Evolutionary conservation across 2,329 filamentous ascomycete species (phyloP).

Genomic region (Ascochyta viciae-villosae): DNA sequence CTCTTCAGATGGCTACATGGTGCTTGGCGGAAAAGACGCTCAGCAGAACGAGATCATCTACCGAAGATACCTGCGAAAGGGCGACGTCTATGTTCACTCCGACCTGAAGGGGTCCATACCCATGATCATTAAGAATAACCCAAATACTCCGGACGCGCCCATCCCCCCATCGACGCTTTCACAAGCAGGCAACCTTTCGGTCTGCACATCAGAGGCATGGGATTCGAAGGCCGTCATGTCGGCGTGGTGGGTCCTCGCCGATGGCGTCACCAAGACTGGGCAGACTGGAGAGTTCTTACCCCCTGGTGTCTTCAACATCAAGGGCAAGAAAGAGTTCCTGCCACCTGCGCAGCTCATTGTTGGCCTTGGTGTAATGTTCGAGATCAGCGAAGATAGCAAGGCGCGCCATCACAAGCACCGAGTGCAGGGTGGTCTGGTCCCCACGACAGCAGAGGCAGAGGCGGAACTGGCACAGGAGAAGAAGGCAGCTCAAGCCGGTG

Average conservation of each 20-base stretch:
- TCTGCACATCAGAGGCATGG: constrained; percentile 90
- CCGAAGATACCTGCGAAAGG: constrained; percentile 81
- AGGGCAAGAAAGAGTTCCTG: constrained; percentile 88
- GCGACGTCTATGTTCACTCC: constrained; percentile 90
- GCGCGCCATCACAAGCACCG: constrained; percentile 79
- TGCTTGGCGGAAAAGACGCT: constrained; percentile 85
- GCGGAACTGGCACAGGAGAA: constrained; percentile 24
- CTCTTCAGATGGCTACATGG: constrained; percentile 92
- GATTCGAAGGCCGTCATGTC: constrained; percentile 95
- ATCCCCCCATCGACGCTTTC: constrained; percentile 91
- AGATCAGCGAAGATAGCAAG: constrained; percentile 87
- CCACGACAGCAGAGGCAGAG: constrained; percentile 30
- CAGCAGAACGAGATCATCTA: constrained; percentile 95
- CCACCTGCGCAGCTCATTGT: constrained; percentile 87
- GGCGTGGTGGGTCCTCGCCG: constrained; percentile 92
- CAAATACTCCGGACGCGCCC: constrained; percentile 77
- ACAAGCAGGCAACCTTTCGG: constrained; percentile 84
- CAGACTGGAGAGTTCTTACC: constrained; percentile 80
- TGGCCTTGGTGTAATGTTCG: constrained; percentile 87
- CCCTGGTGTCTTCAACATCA: constrained; percentile 78
- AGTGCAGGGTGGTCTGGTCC: constrained; percentile 52
- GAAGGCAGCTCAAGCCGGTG: constrained; percentile 24
- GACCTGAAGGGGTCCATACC: constrained; percentile 83
- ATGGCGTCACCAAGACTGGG: constrained; percentile 88
- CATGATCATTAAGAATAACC: constrained; percentile 90